Evolutionary conservation across 2,329 filamentous ascomycete species (phyloP), one percentile per base, ranked within the genome.

Genomic region (Fusarium coffeatum): DNA sequence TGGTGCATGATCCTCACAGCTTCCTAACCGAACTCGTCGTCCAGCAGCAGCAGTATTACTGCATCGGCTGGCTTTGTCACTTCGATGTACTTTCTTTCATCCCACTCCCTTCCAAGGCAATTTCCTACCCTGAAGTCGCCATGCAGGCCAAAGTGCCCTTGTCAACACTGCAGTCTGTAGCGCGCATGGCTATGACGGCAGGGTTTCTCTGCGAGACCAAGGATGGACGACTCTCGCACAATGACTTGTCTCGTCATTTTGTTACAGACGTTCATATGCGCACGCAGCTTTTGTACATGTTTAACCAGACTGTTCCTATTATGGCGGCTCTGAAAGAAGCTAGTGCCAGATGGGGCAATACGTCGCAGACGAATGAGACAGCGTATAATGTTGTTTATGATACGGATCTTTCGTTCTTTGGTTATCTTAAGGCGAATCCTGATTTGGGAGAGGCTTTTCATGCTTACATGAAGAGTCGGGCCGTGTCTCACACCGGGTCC

Each of bases 111-210:
- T 51, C 56, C 5, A 49, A 50, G 0, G 50, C 41, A 0, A 43
- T 51, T 15, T 5, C 48, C 9, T 70, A 69, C 12, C 25, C 57
- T 46, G 56, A 70, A n/a, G 56, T 46, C 15, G 63, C 66, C n/a
- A 16, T 49, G 34, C 40, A 45, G 43, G 55, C 66, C 6, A n/a
- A 34, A 11, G 66, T 69, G 3, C 66, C 66, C 3, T 6, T 58
- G 23, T 58, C 66, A 5, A 67, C 48, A 8, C 42, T 69, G 0
- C 41, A 53, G 20, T 64, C 66, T 0, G 53, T 72, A 2, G 57
- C 74, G 6, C 78, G 81, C 4, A 81, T 82, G 76, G 80, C 79
- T 3, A 82, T 83, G 70, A 79, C 78, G 2, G 72, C 68, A 40
- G 66, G 70, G 0, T 57, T 83, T 7, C 75, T 83, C 23, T 45